A percentile compares a stretch with the other conserved stretches of the same genome.
Evolutionary conservation across 257 asterid species (phyloP).

Genomic region (Scutellaria barbata): DNA sequence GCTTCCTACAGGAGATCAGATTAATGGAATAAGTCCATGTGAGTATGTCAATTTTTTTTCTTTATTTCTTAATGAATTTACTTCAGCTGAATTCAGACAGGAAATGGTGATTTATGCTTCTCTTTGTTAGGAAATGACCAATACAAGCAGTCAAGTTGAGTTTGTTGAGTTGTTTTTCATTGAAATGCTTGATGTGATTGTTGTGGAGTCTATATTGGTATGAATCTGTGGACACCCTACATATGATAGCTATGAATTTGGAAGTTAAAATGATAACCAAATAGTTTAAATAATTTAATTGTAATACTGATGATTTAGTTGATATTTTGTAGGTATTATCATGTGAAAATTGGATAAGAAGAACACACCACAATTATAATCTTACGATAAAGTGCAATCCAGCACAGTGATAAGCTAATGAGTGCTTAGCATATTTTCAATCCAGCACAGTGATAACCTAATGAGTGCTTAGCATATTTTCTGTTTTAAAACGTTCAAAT

Average conservation of each 20-base stretch:
- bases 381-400: neutral
- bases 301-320: slow-evolving; percentile 3
- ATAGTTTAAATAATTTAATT: neutral
- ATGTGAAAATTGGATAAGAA: slow-evolving; percentile 2
- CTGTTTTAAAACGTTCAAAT: neutral
- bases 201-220: neutral
- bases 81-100: neutral
- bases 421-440: neutral
- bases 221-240: slow-evolving; percentile 5
- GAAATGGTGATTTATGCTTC: neutral
- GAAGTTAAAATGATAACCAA: neutral
- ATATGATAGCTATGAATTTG: too few species aligned
- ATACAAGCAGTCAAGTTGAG: neutral
- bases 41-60: slow-evolving; percentile 24
- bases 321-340: neutral
- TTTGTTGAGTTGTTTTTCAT: neutral
- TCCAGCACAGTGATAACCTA: slow-evolving; percentile 5
- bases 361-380: neutral
- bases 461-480: neutral
- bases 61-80: neutral
- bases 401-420: slow-evolving; percentile 8
- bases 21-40: slow-evolving; percentile 35
- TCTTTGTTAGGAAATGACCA: neutral
- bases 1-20: slow-evolving; percentile 69
- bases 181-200: neutral